Evolutionary conservation across 202 grass and related monocot species (phyloP), one percentile per base, ranked within the genome.

Genomic region (Carex arenaria): DNA sequence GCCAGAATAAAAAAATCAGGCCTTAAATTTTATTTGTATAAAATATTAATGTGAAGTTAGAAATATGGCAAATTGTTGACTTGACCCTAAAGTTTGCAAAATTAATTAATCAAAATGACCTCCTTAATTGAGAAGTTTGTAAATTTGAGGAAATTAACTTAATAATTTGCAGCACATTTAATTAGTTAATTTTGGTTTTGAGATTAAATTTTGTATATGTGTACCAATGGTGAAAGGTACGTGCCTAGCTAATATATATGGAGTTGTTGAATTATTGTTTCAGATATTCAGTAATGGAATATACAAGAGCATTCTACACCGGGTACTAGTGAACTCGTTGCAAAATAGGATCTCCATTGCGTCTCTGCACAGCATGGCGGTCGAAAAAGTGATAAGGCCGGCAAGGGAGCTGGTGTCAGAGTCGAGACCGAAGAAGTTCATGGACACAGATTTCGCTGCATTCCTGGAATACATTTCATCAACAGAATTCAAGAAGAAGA

Each of bases 211-310:
- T 32, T n/a, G n/a, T n/a, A 3, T 32, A 32, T 38, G 3, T n/a
- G n/a, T n/a, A n/a, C n/a, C n/a, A n/a, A n/a, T n/a, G n/a, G n/a
- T n/a, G n/a, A n/a, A n/a, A n/a, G n/a, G n/a, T n/a, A n/a, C n/a
- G n/a, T n/a, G n/a, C n/a, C n/a, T n/a, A n/a, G n/a, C n/a, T n/a
- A n/a, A n/a, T n/a, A n/a, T n/a, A n/a, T n/a, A n/a, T n/a, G n/a
- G n/a, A n/a, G n/a, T n/a, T n/a, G n/a, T n/a, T n/a, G n/a, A n/a
- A n/a, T 34, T 65, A 3, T 22, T 43, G 15, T 81, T 81, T 28
- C 88, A 97, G 95, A 97, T 97, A 60, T 93, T 87, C 75, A 98
- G 92, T 86, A 98, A 98, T 20, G 95, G 92, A 1, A 68, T 78
- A 70, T 98, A 98, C 85, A 93, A 79, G 82, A 98, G 95, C 87